A percentile compares a stretch with the other conserved stretches of the same genome.
phyloP scores from a whole-genome alignment of 176 grass and related monocot species.

The Avena eriantha region DNA sequence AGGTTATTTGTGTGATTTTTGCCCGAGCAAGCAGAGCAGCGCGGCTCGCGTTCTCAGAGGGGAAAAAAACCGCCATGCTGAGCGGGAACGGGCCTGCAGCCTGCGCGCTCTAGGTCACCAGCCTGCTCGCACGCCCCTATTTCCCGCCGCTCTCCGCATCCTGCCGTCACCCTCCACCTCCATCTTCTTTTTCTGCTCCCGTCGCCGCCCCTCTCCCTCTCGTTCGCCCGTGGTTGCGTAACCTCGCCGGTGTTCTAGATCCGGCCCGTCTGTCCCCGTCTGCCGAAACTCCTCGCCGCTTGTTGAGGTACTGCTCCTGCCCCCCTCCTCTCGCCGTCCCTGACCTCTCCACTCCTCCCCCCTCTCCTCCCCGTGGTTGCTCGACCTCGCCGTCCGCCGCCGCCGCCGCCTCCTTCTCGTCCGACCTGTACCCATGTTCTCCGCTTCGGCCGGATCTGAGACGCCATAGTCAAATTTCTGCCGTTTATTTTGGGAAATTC shows the following conservation, averaged over 20 bases:
- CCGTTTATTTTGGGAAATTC: not conserved
- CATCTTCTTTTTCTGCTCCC: not conserved
- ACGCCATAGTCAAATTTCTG: not conserved
- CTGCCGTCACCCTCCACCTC: not conserved
- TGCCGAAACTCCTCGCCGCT: not conserved
- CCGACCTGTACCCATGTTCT: not conserved
- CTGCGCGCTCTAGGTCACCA: not conserved
- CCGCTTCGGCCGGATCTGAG: conserved; percentile 8
- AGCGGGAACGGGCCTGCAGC: conserved; percentile 12
- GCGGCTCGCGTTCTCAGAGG: not conserved
- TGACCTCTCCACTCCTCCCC: not conserved
- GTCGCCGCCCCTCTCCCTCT: not conserved
- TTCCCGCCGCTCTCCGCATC: conserved; percentile 30
- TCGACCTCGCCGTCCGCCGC: not conserved
- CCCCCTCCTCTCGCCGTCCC: not conserved
- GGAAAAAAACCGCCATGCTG: not conserved
- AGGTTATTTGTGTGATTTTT: too few species aligned
- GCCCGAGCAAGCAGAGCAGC: not conserved
- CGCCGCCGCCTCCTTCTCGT: not conserved
- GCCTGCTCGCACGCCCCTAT: not conserved
- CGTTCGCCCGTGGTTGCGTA: not conserved
- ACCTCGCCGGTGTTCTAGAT: conserved; percentile 17
- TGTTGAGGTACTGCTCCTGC: not conserved
- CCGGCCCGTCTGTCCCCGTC: not conserved
- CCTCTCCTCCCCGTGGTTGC: not conserved